Evolutionary conservation across 768 basidiomycete genomes (phyloP), one percentile per base, ranked within the genome.

Genomic region (Boletus pseudopeckii): DNA sequence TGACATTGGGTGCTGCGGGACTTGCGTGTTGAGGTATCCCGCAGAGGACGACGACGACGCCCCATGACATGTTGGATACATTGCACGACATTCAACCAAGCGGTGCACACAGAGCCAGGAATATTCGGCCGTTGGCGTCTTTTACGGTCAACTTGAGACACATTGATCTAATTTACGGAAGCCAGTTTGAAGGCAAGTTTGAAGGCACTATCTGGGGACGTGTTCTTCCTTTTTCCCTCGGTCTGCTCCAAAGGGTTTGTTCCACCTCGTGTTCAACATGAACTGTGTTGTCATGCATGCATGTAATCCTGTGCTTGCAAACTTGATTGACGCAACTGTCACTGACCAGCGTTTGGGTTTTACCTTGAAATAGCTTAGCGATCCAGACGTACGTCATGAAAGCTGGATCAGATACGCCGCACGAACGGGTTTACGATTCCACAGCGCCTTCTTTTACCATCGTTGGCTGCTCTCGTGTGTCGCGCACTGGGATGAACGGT

Each of bases 361-460:
- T 62, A 34, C 62, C 54, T 66, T 39, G 56, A 60, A 55, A 58
- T 58, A 59, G 53, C 48, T 48, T 33, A 36, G 45, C 51, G 50
- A 52, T 46, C 53, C 38, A 26, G 38, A 26, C 50, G 68, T 70
- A 69, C 64, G 70, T 70, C 56, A 50, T 53, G 51, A 50, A 53
- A 10, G 45, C 34, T 54, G 50, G 39, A 45, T 36, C 45, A 42
- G 40, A 51, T 22, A 44, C 51, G 49, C 45, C 39, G 44, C 45
- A 46, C 54, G 46, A 53, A 45, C 40, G n/a, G 41, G 39, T 22
- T 56, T 58, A 58, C 50, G 63, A 58, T 46, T 54, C 39, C 39
- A 43, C 45, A 52, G 55, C 57, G 59, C 48, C 64, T 56, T 45
- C 60, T 63, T 64, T 60, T 33, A 51, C 55, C 38, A 45, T 14